These are phyloP conservation scores for Candida railenensis DNA, from an alignment of 805 yeast genomes.

Conservation along the genomic window DNA sequence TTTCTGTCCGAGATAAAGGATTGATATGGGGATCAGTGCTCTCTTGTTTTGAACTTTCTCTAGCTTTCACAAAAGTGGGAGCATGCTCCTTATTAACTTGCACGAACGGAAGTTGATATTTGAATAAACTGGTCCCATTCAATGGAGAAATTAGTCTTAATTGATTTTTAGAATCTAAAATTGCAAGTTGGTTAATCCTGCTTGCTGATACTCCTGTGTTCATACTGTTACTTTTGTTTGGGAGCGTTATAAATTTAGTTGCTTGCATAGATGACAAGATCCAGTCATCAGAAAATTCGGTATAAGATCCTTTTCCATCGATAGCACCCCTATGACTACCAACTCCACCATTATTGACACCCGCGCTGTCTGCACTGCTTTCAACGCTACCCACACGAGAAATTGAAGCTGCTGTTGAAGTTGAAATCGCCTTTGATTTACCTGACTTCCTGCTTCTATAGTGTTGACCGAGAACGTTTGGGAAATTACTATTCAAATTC, in stretches of 20 bases:
- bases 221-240: constrained; percentile 12
- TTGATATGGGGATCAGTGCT: constrained; percentile 9
- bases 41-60: background rate
- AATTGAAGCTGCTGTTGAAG: background rate
- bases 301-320: constrained; percentile 2
- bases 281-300: constrained; percentile 42
- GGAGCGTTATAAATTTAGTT: constrained; percentile 25
- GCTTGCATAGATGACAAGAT: constrained; percentile 40
- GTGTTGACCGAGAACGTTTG: constrained; percentile 19
- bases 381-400: background rate
- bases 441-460: background rate
- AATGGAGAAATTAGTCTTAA: constrained; percentile 34
- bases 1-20: constrained; percentile 52
- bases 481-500: constrained; percentile 26
- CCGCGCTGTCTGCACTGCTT: background rate
- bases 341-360: constrained; percentile 1
- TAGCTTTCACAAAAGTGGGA: constrained; percentile 9
- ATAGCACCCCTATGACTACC: constrained; percentile 10
- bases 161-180: constrained; percentile 28
- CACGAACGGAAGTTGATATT: constrained; percentile 40
- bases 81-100: constrained; percentile 22
- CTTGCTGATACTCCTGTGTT: constrained; percentile 4
- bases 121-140: constrained; percentile 36
- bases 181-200: constrained; percentile 29
- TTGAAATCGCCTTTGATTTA: constrained; percentile 7